Base-by-base conservation (phyloP, 164 flowering plant genomes). In the Sextonia rubra region DNA sequence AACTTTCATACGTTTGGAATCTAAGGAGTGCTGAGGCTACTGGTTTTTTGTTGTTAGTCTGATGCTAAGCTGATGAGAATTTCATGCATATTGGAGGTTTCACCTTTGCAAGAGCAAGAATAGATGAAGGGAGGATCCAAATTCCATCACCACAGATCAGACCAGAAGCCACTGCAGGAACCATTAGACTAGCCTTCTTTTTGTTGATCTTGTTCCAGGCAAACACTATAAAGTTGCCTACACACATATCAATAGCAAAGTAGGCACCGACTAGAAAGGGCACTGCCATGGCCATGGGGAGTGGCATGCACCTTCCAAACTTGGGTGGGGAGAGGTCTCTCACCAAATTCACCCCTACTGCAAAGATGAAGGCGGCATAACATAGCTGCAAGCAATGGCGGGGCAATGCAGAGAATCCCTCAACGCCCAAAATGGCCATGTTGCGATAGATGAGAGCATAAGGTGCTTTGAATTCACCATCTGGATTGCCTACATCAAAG, bases 201-300 rank as follows among this genome's bases (percentile, higher is more conserved):
- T 75, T 73, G 60, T 88, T 80, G 7, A 92, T 25, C 71, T 80
- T 89, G 72, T 86, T 81, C 99, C 98, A 92, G 18, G 79, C 77
- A 56, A 87, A 90, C 80, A 93, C 97, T 30, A 86, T 52, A 79
- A 93, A 71, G 73, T 89, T 92, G 72, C 99, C 99, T 37, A 92
- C 61, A 47, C 94, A 89, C 99, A 94, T 94, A 69, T 94, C 99
- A 15, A 94, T 86, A 0, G 98, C 97, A 71, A 95, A 93, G 71
- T 80, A 85, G 0, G 89, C 98, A 0, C 99, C 99, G 20, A 91
- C 92, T 1, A 92, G 81, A 82, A 95, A 95, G 8, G 98, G 99
- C 61, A 91, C 93, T 1, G 96, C 99, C 98, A 95, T 93, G 17
- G 92, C 98, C 93, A 95, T 95, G 0, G 99, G 99, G 44, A 95